Conservation (phyloP, 2,329 filamentous ascomycete genomes). For the Botrytis squamosa region DNA sequence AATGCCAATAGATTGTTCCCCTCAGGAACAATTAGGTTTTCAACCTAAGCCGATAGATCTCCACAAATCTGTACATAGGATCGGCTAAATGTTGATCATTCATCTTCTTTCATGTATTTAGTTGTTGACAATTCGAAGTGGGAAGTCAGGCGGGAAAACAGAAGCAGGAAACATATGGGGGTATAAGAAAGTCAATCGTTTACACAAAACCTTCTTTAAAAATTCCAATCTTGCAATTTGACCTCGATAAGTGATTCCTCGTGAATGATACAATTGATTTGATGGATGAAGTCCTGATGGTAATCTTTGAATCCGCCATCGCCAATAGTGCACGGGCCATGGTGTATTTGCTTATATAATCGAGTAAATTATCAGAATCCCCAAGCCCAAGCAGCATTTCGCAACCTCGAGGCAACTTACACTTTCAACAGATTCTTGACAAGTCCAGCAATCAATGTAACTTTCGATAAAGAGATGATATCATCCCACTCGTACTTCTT, state of each 20-base stretch:
- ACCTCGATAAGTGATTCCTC: background rate
- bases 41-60: background rate
- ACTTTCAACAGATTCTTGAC: no score
- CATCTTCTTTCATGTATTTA: slow-evolving; percentile 19
- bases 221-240: background rate
- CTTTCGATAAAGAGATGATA: background rate
- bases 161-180: background rate
- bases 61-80: slow-evolving; percentile 19
- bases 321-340: background rate
- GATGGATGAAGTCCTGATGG: background rate
- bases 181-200: slow-evolving; percentile 9
- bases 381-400: no score
- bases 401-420: background rate
- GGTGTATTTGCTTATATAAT: background rate
- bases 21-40: background rate
- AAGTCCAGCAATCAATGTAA: background rate
- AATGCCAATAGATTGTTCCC: slow-evolving; percentile 24
- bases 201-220: background rate
- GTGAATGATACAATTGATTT: background rate
- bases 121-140: background rate
- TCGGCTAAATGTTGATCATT: slow-evolving; percentile 8
- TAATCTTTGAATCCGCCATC: background rate
- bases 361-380: no score
- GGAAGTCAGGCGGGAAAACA: background rate
- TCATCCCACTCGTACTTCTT: background rate